Conservation (phyloP, 73 alveolate genomes). For the Paramecium sonneborni region DNA sequence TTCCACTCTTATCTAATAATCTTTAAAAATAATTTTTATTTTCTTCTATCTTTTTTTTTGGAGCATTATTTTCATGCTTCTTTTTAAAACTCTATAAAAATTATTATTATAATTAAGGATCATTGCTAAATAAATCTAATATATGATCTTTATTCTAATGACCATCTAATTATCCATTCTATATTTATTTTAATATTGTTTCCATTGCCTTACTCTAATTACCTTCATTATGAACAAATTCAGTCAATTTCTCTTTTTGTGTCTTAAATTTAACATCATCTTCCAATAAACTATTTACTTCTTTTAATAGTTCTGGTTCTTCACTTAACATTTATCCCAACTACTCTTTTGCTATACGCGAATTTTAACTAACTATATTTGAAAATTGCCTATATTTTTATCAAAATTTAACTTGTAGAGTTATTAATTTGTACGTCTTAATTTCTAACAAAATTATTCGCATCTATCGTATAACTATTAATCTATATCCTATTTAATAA, state of each 20-base stretch:
- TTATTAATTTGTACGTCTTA: conserved; percentile 13
- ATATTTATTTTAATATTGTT: not conserved
- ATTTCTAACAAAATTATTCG: conserved; percentile 20
- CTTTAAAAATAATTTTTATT: conserved; percentile 29
- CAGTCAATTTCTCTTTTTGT: conserved; percentile 21
- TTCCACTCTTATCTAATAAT: conserved; percentile 29
- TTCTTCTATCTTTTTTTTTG: not conserved
- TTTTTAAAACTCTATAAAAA: not conserved
- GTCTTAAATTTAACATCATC: conserved; percentile 53
- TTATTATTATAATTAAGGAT: not conserved
- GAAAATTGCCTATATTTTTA: conserved; percentile 25
- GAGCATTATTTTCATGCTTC: not conserved
- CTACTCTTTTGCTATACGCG: not conserved
- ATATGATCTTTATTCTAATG: not conserved
- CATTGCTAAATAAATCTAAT: not conserved
- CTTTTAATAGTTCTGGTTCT: conserved; percentile 46
- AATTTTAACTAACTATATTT: not conserved
- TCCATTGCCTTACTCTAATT: conserved; percentile 35
- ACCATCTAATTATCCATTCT: conserved; percentile 30
- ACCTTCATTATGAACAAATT: not conserved
- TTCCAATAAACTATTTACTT: conserved; percentile 17
- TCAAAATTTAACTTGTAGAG: conserved; percentile 32
- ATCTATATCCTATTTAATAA: not conserved
- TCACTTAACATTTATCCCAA: conserved; percentile 6
- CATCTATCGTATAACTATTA: conserved; percentile 20